Evolutionary conservation across 805 yeast species (phyloP), one percentile per base, ranked within the genome.

Genomic region (Cyberlindnera mrakii): DNA sequence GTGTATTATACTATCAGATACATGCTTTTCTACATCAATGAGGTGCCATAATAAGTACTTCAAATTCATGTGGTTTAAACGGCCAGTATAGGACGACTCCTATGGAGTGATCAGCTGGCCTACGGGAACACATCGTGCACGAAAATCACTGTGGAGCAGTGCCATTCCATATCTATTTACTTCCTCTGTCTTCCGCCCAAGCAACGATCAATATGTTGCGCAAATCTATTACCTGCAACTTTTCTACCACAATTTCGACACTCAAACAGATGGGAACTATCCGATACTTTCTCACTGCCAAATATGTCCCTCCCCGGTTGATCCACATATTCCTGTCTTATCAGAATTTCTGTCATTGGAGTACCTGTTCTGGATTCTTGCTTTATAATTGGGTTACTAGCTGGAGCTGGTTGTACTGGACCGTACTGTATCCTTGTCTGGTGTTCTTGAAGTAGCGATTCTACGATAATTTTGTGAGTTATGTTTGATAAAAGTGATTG

Each of bases 141-240:
- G 4, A 23, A 23, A 23, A 10, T 11, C 27, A 23, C 27, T 6
- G 13, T 9, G 11, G 4, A 6, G 9, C 11, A 3, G 27, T 10
- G 4, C 3, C 13, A 10, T 10, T 10, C 10, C 11, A 23, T 23
- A 23, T 23, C 3, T 11, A 23, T 23, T 23, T 25, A 51, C 40
- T 72, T 68, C 50, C 80, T 65, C 20, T 70, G 68, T 45, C 85
- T 74, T 11, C 96, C 85, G 35, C 87, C 86, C 19, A 89, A 63
- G 59, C 99, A 91, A 54, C 96, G 79, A 59, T 89, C 95, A 27
- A 91, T 72, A 64, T 91, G 99, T 34, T 86, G 89, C 2, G 98
- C 97, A 70, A 87, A 90, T 45, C 99, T 69, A 32, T 86, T 83
- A 1, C 96, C 96, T 0, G 96, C 91, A 7, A 91, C 83, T 55